phyloP scores from a whole-genome alignment of 1,284 basidiomycete genomes.

The Ustilago vetiveriae region DNA sequence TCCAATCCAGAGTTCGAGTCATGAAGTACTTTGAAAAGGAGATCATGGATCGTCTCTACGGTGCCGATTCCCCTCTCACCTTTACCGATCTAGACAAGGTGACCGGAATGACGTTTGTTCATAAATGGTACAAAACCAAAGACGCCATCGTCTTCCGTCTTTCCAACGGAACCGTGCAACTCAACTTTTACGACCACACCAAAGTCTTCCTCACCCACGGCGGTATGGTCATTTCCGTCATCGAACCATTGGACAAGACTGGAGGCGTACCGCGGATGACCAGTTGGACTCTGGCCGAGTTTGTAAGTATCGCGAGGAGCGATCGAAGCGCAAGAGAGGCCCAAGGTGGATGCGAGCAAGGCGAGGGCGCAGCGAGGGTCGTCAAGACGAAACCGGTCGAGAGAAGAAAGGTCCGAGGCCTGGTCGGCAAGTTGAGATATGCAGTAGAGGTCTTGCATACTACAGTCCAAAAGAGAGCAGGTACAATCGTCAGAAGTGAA shows the following conservation, averaged over 20 bases:
- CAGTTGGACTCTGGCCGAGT: constrained; percentile 78
- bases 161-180: constrained; percentile 92
- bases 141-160: constrained; percentile 96
- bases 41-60: constrained; percentile 65
- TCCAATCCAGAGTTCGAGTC: constrained; percentile 55
- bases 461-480: constrained; percentile 15
- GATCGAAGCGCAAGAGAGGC: constrained; percentile 52
- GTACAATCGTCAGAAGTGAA: constrained; percentile 1
- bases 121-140: constrained; percentile 94
- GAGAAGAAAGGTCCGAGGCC: constrained; percentile 28
- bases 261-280: constrained; percentile 84
- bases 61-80: constrained; percentile 78
- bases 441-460: constrained; percentile 37
- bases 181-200: constrained; percentile 98
- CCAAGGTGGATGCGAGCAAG: constrained; percentile 6
- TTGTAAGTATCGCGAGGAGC: constrained; percentile 74
- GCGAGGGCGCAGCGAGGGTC: constrained; percentile 2
- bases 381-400: constrained; percentile 35
- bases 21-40: constrained; percentile 64
- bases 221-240: constrained; percentile 82
- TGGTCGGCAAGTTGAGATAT: constrained; percentile 39
- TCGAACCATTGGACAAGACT: constrained; percentile 68
- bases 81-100: constrained; percentile 81
- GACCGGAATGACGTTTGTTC: constrained; percentile 90
- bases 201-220: constrained; percentile 87